These are phyloP conservation scores for Plasmodium gaboni DNA, from an alignment of 169 alveolate species.

Conservation along the genomic window DNA sequence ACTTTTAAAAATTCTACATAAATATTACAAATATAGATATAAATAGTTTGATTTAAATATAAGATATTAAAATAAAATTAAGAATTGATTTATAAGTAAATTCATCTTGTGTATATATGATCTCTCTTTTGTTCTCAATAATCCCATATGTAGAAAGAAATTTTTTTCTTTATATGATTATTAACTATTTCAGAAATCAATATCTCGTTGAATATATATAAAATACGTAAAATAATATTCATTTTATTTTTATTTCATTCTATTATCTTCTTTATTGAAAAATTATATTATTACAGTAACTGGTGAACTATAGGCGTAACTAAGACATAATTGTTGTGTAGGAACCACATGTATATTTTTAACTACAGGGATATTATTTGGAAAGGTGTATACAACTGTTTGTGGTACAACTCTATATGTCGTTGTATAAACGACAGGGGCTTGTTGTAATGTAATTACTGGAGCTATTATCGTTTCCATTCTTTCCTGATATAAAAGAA, in stretches of 20 bases:
- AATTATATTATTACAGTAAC: constrained; percentile 41
- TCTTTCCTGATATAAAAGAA: constrained; percentile 34
- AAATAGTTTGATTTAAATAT: no score
- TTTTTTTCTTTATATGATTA: no score
- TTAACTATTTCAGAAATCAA: not conserved
- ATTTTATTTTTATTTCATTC: not conserved
- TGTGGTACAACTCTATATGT: constrained; percentile 71
- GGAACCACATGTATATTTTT: constrained; percentile 69
- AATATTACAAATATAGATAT: no score
- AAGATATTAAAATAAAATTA: no score
- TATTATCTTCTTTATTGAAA: constrained; percentile 8
- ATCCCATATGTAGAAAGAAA: no score
- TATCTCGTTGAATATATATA: constrained; percentile 1
- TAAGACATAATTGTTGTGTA: constrained; percentile 52
- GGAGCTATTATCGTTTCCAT: constrained; percentile 63
- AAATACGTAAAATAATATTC: not conserved
- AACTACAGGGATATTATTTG: constrained; percentile 37
- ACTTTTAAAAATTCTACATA: no score
- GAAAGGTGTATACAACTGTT: constrained; percentile 68
- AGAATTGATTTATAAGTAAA: no score
- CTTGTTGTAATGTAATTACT: constrained; percentile 38
- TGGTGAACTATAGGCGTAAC: constrained; percentile 47
- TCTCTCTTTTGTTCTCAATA: no score
- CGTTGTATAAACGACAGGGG: constrained; percentile 76
- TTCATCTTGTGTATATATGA: no score